Evolutionary conservation across 1,139 yeast species (phyloP).

Genomic region (Sugiyamaella xylanicola): DNA sequence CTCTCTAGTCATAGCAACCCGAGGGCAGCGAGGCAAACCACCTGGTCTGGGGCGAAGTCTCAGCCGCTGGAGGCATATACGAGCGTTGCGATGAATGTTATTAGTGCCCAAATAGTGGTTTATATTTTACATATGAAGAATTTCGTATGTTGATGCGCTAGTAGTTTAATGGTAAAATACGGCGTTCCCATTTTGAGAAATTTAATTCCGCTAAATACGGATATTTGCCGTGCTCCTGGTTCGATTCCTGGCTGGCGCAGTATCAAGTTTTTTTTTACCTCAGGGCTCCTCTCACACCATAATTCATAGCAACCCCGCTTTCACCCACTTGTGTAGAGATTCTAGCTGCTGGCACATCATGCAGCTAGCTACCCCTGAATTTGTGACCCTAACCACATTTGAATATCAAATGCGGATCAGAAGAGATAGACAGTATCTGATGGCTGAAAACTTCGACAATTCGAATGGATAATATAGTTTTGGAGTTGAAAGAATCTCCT

Average conservation of each 20-base stretch:
- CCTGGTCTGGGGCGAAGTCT: too few relatives aligned
- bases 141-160: constrained; percentile 6
- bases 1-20: too few relatives aligned
- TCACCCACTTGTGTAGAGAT: background rate
- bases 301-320: background rate
- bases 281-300: background rate
- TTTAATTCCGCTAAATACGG: constrained; percentile 11
- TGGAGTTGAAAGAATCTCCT: constrained; percentile 10
- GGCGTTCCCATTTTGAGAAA: constrained; percentile 14
- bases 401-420: too few relatives aligned
- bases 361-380: background rate
- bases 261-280: background rate
- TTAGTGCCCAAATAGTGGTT: too few relatives aligned
- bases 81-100: too few relatives aligned
- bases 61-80: too few relatives aligned
- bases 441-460: background rate
- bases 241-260: constrained; percentile 18
- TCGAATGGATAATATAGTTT: constrained; percentile 13
- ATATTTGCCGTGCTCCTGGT: constrained; percentile 17
- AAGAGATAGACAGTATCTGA: too few relatives aligned
- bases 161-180: constrained; percentile 17
- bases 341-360: background rate
- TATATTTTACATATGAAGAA: too few relatives aligned
- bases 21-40: too few relatives aligned
- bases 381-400: background rate